Evolutionary conservation across 1,139 yeast species (phyloP).

Genomic region (Blastobotrys serpentis): DNA sequence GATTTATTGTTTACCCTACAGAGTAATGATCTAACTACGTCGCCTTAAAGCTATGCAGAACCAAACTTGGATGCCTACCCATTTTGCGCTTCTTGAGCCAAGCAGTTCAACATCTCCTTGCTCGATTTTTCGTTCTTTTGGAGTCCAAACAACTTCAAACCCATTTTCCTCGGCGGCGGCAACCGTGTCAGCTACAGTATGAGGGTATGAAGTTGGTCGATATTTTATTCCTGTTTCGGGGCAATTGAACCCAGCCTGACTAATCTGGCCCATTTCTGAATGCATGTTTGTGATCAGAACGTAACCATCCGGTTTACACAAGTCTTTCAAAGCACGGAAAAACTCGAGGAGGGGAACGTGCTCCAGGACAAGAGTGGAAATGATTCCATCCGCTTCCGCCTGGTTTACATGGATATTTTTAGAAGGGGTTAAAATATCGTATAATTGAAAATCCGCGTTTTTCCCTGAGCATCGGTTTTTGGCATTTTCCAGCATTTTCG

Average conservation of each 20-base stretch:
- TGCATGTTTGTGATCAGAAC: slow-evolving; percentile 12
- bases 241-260: slow-evolving; percentile 11
- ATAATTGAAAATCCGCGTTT: neutral
- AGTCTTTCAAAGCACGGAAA: neutral
- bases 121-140: neutral
- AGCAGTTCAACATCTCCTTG: neutral
- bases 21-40: neutral
- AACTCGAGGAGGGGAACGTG: slow-evolving; percentile 3
- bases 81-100: slow-evolving; percentile 6
- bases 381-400: slow-evolving; percentile 2
- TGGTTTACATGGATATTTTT: neutral
- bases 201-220: slow-evolving; percentile 6
- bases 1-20: neutral
- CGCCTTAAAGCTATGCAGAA: neutral
- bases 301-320: slow-evolving; percentile 1
- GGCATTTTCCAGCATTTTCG: slow-evolving; percentile 8
- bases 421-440: slow-evolving; percentile 8
- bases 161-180: neutral
- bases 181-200: slow-evolving; percentile 1
- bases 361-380: slow-evolving; percentile 11
- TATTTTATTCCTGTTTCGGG: slow-evolving; percentile 8
- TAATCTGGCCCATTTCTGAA: slow-evolving; percentile 9
- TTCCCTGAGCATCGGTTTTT: slow-evolving; percentile 2
- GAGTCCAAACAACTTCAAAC: neutral
- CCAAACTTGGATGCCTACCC: slow-evolving; percentile 8